phyloP scores from a whole-genome alignment of 441 rosid genomes.

The Gossypium davidsonii region DNA sequence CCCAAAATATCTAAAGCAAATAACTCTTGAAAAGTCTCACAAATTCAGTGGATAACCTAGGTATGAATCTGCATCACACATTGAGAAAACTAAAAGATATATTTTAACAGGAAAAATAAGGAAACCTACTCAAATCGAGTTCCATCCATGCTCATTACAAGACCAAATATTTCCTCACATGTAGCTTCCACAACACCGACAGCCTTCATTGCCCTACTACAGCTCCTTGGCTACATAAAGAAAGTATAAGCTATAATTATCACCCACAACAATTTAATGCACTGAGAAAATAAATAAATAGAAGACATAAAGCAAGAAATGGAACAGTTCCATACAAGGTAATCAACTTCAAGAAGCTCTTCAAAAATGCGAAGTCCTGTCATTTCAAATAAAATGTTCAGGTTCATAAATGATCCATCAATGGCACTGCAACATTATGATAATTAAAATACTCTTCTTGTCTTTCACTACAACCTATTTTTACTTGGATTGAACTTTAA shows the following conservation, averaged over 20 bases:
- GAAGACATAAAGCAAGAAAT: slow-evolving; percentile 10
- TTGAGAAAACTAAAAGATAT: not conserved
- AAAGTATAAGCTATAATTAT: slow-evolving; percentile 23
- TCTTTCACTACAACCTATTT: not conserved
- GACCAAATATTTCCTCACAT: slow-evolving; percentile 97
- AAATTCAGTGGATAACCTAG: not conserved
- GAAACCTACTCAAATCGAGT: slow-evolving; percentile 96
- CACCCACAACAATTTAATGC: slow-evolving; percentile 20
- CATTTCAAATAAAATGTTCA: slow-evolving; percentile 14
- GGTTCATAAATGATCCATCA: slow-evolving; percentile 12
- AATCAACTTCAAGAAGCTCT: slow-evolving; percentile 98
- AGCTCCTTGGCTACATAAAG: slow-evolving; percentile 92
- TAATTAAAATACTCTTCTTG: not conserved
- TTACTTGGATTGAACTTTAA: slow-evolving; percentile 5
- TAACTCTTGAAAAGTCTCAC: not conserved
- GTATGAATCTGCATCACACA: slow-evolving; percentile 1
- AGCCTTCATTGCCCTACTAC: slow-evolving; percentile 99
- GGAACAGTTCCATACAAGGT: slow-evolving; percentile 63
- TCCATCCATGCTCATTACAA: slow-evolving; percentile 99
- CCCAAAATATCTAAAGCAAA: not conserved
- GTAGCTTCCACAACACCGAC: slow-evolving; percentile 98
- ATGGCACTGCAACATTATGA: slow-evolving; percentile 13
- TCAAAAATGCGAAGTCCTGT: slow-evolving; percentile 99
- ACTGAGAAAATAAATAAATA: slow-evolving; percentile 14
- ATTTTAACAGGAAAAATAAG: slow-evolving; percentile 18